Conservation (phyloP, 1,284 basidiomycete genomes). For the Mycosarcoma maydis region DNA sequence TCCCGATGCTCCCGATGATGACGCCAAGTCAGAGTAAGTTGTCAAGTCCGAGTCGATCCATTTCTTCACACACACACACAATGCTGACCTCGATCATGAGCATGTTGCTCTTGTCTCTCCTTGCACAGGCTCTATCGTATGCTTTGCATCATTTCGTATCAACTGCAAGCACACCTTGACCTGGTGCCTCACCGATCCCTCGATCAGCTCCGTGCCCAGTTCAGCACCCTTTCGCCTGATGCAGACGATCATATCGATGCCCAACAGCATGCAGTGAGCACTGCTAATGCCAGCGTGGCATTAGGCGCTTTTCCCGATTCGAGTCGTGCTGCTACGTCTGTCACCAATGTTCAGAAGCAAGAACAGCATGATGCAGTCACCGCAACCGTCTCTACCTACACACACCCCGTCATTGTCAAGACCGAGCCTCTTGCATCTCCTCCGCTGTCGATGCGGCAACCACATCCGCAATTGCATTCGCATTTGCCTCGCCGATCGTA, state of each 20-base stretch:
- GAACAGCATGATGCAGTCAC: neutral
- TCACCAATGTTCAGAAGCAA: neutral
- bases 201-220: conserved; percentile 23
- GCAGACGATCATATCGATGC: conserved; percentile 1
- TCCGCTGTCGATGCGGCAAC: conserved; percentile 4
- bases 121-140: conserved; percentile 24
- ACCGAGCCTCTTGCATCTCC: conserved; percentile 26
- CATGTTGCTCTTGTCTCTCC: neutral
- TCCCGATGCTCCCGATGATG: conserved; percentile 28
- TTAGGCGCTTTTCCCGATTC: conserved; percentile 1
- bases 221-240: conserved; percentile 22
- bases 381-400: neutral
- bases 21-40: conserved; percentile 35
- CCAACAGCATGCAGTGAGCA: neutral
- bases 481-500: conserved; percentile 5
- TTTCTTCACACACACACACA: too few species aligned
- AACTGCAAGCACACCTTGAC: conserved; percentile 46
- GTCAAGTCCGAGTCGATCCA: too few species aligned
- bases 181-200: conserved; percentile 38
- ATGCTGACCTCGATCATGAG: conserved; percentile 2
- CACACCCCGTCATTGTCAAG: conserved; percentile 15
- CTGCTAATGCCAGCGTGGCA: neutral
- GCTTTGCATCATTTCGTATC: conserved; percentile 47
- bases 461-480: too few species aligned
- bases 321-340: conserved; percentile 9